Percentiles rank a stretch among this genome's conserved stretches.
These are phyloP conservation scores for Paracoccidioides lutzii DNA, from an alignment of 2,329 filamentous ascomycete species.

Conservation along the genomic window DNA sequence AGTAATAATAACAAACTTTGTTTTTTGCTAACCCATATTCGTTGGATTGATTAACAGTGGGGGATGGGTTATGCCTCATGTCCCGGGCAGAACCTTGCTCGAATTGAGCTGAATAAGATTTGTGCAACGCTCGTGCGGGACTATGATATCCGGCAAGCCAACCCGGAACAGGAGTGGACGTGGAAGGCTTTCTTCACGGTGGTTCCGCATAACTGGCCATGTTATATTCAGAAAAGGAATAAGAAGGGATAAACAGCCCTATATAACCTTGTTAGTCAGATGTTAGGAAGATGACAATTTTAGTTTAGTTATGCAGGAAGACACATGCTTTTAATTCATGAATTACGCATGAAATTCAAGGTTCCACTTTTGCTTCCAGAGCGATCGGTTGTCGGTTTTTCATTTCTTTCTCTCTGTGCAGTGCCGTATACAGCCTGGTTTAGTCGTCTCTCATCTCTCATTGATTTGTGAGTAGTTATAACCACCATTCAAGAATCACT, in stretches of 20 bases:
- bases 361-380: too few species aligned
- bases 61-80: conserved; percentile 24
- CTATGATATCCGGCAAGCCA: conserved; percentile 18
- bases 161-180: conserved; percentile 10
- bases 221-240: not conserved
- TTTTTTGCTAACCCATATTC: not conserved
- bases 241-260: not conserved
- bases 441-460: not conserved
- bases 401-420: not conserved
- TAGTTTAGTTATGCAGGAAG: too few species aligned
- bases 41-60: conserved; percentile 11
- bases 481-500: not conserved
- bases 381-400: not conserved
- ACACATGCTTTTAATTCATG: too few species aligned
- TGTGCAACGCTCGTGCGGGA: conserved; percentile 19
- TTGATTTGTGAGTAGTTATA: not conserved
- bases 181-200: conserved; percentile 18
- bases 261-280: not conserved
- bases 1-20: not conserved
- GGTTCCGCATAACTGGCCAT: conserved; percentile 18
- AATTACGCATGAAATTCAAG: too few species aligned
- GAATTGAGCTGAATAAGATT: conserved; percentile 22
- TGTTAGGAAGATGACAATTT: not conserved
- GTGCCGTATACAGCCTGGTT: not conserved
- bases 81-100: conserved; percentile 22